Base-by-base conservation (phyloP, 805 yeast species). In the Wickerhamiella galacta region DNA sequence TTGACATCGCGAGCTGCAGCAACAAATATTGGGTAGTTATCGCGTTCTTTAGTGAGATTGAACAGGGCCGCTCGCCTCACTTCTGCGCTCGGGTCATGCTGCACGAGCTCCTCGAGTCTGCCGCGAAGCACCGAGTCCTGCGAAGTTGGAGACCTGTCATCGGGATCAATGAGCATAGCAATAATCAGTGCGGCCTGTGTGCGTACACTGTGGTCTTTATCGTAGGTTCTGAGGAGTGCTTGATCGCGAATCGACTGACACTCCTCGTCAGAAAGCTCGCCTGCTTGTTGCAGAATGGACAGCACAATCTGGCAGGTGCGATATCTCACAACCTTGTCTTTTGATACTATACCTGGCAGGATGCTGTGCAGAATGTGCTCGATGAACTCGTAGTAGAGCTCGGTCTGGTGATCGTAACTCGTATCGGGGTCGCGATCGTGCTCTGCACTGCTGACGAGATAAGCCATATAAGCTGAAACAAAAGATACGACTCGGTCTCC, bases 401-500 rank as follows among this genome's bases (percentile, higher is more conserved):
- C 30, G 17, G 15, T 11, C 10, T 20, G 26, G 6, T 25, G 20
- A 2, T 23, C 31, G 22, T 20, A 17, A 10, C 16, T 8, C 12
- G 24, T 12, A 14, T 25, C 34, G 16, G 14, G 8, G 2, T 31
- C 44, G 10, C 26, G 34, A 1, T 22, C 35, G 62, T 57, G 95
- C 68, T 51, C 77, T 75, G 26, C 26, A 24, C 6, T n/a, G 12
- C 6, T 7, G 6, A 24, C 7, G 12, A 27, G 15, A 8, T 27
- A 9, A 4, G 9, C 21, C 15, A 27, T 6, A 30, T 80, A 82
- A 35, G 76, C 87, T 32, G 94, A 95, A 4, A 75, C 70, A 58
- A 87, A 87, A 58, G 85, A 95, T 44, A 85, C 79, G 15, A 95
- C 95, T 53, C 82, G 94, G 53, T 81, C 81, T 42, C 37, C 41